Conservation (phyloP, 2,329 filamentous ascomycete genomes). For the Bipolaris gigantea region DNA sequence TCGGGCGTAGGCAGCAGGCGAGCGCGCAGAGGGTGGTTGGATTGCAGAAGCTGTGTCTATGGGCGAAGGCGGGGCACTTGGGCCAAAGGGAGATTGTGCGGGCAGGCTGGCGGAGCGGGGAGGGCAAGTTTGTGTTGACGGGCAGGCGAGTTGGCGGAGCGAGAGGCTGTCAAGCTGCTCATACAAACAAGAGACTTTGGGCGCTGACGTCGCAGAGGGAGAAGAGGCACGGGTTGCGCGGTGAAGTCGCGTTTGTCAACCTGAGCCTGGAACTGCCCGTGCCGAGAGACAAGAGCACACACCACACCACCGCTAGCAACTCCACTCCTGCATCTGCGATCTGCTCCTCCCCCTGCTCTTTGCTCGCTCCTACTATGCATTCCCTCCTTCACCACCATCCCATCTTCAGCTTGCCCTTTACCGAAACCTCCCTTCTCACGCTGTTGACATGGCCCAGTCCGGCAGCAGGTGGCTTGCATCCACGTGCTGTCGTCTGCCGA, state of each 20-base stretch:
- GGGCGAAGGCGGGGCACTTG: slow-evolving; percentile 41
- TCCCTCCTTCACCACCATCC: neutral
- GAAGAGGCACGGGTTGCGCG: slow-evolving; percentile 26
- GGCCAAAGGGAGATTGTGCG: slow-evolving; percentile 26
- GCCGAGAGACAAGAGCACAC: slow-evolving; percentile 18
- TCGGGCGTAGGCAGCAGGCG: slow-evolving; percentile 16
- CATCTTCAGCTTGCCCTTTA: neutral
- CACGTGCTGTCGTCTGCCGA: neutral
- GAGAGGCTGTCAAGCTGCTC: slow-evolving; percentile 24
- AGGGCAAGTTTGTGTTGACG: slow-evolving; percentile 7
- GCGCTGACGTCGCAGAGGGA: slow-evolving; percentile 18
- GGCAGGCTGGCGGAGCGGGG: slow-evolving; percentile 20
- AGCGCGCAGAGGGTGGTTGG: slow-evolving; percentile 31
- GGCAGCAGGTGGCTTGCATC: neutral
- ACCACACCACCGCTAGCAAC: slow-evolving; percentile 12
- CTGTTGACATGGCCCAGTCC: neutral
- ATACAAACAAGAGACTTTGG: slow-evolving; percentile 21
- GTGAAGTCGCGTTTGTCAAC: slow-evolving; percentile 25
- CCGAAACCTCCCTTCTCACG: neutral
- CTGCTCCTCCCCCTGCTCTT: slow-evolving; percentile 6
- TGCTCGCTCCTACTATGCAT: no score
- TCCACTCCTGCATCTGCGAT: slow-evolving; percentile 5
- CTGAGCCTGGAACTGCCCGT: slow-evolving; percentile 16
- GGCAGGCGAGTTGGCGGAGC: slow-evolving; percentile 12
- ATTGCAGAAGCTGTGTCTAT: slow-evolving; percentile 32